These are phyloP conservation scores for Yarrowia keelungensis DNA, from an alignment of 805 yeast genomes.

Conservation along the genomic window DNA sequence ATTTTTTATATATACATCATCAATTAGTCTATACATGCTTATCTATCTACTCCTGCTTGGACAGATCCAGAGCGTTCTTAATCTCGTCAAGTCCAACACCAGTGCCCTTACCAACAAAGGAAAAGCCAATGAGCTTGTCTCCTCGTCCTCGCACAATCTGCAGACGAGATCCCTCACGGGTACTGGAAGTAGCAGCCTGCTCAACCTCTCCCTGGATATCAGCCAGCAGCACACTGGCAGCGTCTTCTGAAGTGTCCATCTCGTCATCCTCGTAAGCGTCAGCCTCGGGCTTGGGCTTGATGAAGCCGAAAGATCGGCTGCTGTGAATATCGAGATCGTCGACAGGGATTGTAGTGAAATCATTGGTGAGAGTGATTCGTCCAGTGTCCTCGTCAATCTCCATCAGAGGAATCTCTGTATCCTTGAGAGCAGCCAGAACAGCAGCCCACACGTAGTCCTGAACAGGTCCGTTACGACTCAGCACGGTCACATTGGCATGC, in stretches of 20 bases:
- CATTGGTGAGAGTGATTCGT: slow-evolving; percentile 11
- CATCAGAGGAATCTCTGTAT: slow-evolving; percentile 69
- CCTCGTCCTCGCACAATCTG: slow-evolving; percentile 29
- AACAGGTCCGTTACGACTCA: slow-evolving; percentile 81
- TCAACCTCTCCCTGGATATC: slow-evolving; percentile 37
- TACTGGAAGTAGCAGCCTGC: slow-evolving; percentile 33
- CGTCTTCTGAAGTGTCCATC: slow-evolving; percentile 23
- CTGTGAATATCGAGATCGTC: slow-evolving; percentile 15
- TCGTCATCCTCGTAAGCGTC: slow-evolving; percentile 25
- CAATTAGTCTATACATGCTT: slow-evolving; percentile 22
- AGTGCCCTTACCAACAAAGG: slow-evolving; percentile 32
- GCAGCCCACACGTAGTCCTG: slow-evolving; percentile 79
- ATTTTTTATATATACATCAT: not conserved
- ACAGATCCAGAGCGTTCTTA: slow-evolving; percentile 22
- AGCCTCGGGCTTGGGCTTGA: slow-evolving; percentile 35
- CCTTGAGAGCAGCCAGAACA: slow-evolving; percentile 65
- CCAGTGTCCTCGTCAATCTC: slow-evolving; percentile 63
- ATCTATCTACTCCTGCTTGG: slow-evolving; percentile 20
- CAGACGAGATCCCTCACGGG: slow-evolving; percentile 30
- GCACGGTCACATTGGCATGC: slow-evolving; percentile 75
- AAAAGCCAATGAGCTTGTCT: slow-evolving; percentile 28
- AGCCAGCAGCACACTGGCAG: slow-evolving; percentile 16
- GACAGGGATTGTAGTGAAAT: slow-evolving; percentile 14
- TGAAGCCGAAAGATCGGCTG: slow-evolving; percentile 31
- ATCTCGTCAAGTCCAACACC: slow-evolving; percentile 30